Evolutionary conservation across 306 rosid genomes (phyloP).

Genomic region (Calophaca sinica): DNA sequence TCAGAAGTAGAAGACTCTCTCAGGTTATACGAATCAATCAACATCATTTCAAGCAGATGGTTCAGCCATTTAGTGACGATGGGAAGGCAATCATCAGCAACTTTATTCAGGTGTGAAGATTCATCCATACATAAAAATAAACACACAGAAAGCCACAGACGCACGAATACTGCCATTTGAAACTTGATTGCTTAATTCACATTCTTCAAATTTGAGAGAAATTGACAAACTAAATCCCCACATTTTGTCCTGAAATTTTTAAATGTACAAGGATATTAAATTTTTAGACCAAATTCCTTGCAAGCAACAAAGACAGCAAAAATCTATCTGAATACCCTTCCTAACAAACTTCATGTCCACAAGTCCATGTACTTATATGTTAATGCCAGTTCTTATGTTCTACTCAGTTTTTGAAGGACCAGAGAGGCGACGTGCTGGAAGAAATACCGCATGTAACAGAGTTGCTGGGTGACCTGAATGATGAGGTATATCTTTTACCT

Average conservation of each 20-base stretch:
- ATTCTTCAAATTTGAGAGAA: conserved; percentile 30
- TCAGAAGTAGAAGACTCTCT: conserved; percentile 80
- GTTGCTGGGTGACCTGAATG: conserved; percentile 54
- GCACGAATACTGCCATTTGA: conserved; percentile 16
- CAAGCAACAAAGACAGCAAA: conserved; percentile 17
- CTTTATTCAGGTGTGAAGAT: conserved; percentile 67
- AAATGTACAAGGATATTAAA: conserved; percentile 12
- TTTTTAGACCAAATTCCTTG: conserved; percentile 30
- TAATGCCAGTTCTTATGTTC: conserved; percentile 47
- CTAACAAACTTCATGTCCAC: conserved; percentile 35
- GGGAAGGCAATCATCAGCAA: conserved; percentile 70
- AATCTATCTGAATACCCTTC: conserved; percentile 18
- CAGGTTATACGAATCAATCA: conserved; percentile 78
- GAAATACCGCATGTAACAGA: conserved; percentile 72
- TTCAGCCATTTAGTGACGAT: conserved; percentile 71
- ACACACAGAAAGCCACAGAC: conserved; percentile 19
- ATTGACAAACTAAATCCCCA: conserved; percentile 19
- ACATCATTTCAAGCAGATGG: conserved; percentile 75
- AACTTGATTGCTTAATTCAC: conserved; percentile 14
- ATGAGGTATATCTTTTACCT: conserved; percentile 59
- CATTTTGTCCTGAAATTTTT: neutral
- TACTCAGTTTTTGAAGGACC: conserved; percentile 68
- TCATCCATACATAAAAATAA: conserved; percentile 21
- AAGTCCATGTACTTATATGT: conserved; percentile 34
- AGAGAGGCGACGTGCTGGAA: conserved; percentile 56